Evolutionary conservation across 176 grass and related monocot species (phyloP).

Genomic region (Sorghum bicolor): Sorghum_bicolor_NCBIv3 NC_012870.2:60872001-60872500

Average conservation of each 20-base stretch:
- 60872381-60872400: slow-evolving; percentile 33
- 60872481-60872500: slow-evolving; percentile 56
- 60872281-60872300: slow-evolving; percentile 26
- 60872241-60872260: slow-evolving; percentile 29
- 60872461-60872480: not conserved
- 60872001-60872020: not conserved
- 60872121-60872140: not conserved
- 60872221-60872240: slow-evolving; percentile 1
- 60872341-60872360: slow-evolving; percentile 67
- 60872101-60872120: not conserved
- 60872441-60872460: slow-evolving; percentile 19
- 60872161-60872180: not conserved
- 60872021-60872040: not conserved
- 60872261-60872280: slow-evolving; percentile 81
- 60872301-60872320: slow-evolving; percentile 47
- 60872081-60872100: not conserved
- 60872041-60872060: not conserved
- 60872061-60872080: not conserved
- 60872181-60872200: not conserved
- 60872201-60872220: slow-evolving; percentile 10
- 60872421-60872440: not conserved
- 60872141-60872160: not conserved
- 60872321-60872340: slow-evolving; percentile 67
- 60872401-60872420: not conserved
- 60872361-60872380: slow-evolving; percentile 46